Evolutionary conservation across 495 filamentous ascomycete genomes (phyloP).

Genomic region (Aspergillus hancockii): DNA sequence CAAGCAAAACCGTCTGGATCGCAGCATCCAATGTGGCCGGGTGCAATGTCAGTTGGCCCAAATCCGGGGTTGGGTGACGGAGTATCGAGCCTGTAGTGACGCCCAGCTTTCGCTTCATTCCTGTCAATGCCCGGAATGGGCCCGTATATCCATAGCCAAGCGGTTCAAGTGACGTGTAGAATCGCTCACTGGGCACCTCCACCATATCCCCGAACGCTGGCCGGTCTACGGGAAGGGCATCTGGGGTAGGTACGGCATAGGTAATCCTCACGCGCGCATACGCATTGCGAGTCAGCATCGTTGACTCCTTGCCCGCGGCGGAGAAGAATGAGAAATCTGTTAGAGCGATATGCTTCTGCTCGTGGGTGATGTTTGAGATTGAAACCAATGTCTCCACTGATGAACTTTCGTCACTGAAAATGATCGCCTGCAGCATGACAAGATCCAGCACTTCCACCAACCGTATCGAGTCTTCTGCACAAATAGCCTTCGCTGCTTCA

Average conservation of each 20-base stretch:
- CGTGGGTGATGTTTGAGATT: neutral
- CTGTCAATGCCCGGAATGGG: neutral
- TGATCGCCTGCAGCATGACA: constrained; percentile 5
- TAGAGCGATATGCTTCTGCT: neutral
- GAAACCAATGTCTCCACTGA: neutral
- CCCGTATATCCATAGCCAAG: constrained; percentile 6
- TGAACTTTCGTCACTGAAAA: neutral
- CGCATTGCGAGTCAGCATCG: neutral
- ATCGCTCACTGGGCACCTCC: neutral
- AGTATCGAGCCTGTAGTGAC: neutral
- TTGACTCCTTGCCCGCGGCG: neutral
- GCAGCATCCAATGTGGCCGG: constrained; percentile 32
- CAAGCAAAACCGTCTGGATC: constrained; percentile 29
- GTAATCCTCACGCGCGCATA: neutral
- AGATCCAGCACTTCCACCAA: constrained; percentile 11
- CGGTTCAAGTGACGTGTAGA: neutral
- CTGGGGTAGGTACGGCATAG: neutral
- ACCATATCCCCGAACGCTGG: constrained; percentile 8
- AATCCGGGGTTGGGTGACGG: neutral
- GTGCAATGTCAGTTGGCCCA: constrained; percentile 15
- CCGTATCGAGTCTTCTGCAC: neutral
- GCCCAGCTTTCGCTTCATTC: neutral
- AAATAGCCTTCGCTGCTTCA: constrained; percentile 21
- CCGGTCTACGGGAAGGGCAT: neutral
- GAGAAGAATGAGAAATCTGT: neutral